Evolutionary conservation across 2,329 filamentous ascomycete genomes (phyloP).

Genomic region (Phaeosphaeria sp.): DNA sequence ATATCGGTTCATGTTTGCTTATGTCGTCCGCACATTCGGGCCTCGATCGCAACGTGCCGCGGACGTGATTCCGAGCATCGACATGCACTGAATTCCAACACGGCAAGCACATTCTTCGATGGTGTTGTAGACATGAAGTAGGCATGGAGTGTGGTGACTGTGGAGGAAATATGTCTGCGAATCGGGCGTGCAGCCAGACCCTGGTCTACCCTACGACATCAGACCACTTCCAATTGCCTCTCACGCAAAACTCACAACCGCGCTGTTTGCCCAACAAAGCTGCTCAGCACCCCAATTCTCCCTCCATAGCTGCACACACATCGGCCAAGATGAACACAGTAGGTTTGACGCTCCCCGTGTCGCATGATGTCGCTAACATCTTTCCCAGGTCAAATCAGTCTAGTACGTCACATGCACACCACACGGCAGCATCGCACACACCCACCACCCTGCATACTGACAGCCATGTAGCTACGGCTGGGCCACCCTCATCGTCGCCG

Average conservation of each 20-base stretch:
- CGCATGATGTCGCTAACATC: neutral
- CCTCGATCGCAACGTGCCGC: neutral
- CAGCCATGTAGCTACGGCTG: constrained; percentile 75
- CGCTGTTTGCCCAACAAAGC: constrained; percentile 9
- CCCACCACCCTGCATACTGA: constrained; percentile 4
- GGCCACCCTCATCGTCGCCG: constrained; percentile 84
- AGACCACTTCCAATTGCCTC: constrained; percentile 39
- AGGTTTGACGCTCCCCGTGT: constrained; percentile 26
- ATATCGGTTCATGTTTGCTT: neutral
- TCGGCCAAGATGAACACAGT: constrained; percentile 60
- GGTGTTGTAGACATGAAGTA: neutral
- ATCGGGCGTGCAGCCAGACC: neutral
- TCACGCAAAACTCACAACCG: constrained; percentile 24
- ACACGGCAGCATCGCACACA: too few species aligned
- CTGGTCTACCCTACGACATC: constrained; percentile 20
- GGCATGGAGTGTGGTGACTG: neutral
- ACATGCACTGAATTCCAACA: too few species aligned
- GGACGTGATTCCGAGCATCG: neutral
- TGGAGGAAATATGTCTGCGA: neutral
- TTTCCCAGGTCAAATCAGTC: constrained; percentile 63
- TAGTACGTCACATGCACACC: constrained; percentile 56
- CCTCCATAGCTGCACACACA: neutral
- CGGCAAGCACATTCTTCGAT: too few species aligned
- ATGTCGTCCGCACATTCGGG: neutral
- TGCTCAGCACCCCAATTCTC: constrained; percentile 8